Evolutionary conservation across 225 moss, liverwort and hornwort species (phyloP).

Genomic region (Sphagnum tenellum): DNA sequence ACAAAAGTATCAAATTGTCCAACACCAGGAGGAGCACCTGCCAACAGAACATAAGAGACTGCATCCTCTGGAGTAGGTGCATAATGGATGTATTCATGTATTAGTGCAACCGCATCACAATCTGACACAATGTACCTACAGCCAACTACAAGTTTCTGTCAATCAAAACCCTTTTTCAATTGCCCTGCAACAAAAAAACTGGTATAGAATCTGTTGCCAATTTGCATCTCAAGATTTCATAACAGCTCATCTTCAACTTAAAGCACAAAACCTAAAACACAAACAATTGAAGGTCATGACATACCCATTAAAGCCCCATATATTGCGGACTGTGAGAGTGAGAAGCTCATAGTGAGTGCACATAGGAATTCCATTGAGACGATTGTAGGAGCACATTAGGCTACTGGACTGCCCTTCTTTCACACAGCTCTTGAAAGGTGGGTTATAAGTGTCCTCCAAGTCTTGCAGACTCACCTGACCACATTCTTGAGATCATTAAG

Average conservation of each 20-base stretch:
- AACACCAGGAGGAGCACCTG: constrained; percentile 28
- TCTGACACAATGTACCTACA: constrained; percentile 84
- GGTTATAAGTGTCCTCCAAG: constrained; percentile 77
- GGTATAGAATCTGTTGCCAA: not conserved
- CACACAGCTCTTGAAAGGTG: constrained; percentile 72
- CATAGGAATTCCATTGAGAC: constrained; percentile 68
- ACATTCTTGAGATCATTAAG: not conserved
- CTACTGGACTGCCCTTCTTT: constrained; percentile 66
- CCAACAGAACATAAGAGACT: constrained; percentile 56
- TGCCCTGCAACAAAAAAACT: not conserved
- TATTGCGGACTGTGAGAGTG: constrained; percentile 45
- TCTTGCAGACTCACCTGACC: constrained; percentile 69
- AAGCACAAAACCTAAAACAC: not conserved
- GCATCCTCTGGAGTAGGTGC: constrained; percentile 53
- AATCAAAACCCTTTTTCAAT: not conserved
- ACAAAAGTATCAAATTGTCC: too few relatives aligned
- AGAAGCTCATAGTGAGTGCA: constrained; percentile 61
- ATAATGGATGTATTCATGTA: constrained; percentile 55
- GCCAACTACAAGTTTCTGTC: not conserved
- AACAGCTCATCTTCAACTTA: too few relatives aligned
- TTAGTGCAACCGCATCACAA: constrained; percentile 77
- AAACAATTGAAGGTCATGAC: not conserved
- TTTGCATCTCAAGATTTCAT: not conserved
- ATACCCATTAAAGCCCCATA: constrained; percentile 86
- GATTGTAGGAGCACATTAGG: constrained; percentile 92